These are phyloP conservation scores for Podospora pseudocomata DNA, from an alignment of 495 filamentous ascomycete genomes.

Conservation along the genomic window DNA sequence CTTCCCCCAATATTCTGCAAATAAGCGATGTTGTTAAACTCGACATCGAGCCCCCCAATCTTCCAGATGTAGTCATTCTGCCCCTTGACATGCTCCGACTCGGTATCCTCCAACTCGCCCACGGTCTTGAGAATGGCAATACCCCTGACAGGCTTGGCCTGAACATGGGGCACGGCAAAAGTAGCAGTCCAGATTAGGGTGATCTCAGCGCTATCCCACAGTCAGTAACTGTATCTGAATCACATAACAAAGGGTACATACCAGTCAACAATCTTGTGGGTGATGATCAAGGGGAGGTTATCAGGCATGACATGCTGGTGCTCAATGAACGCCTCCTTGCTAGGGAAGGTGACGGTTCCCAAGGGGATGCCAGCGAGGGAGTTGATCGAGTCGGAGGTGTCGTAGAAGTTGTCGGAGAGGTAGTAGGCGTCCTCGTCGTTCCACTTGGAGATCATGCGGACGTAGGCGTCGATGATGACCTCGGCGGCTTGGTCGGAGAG, in stretches of 20 bases:
- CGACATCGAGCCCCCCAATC: constrained; percentile 31
- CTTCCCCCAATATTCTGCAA: constrained; percentile 26
- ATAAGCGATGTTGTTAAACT: constrained; percentile 33
- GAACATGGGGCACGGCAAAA: constrained; percentile 14
- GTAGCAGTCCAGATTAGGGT: constrained; percentile 29
- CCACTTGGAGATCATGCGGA: constrained; percentile 27
- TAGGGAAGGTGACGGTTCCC: constrained; percentile 29
- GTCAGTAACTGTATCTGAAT: not conserved
- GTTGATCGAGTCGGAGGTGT: constrained; percentile 34
- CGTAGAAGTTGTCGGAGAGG: constrained; percentile 24
- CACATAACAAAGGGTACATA: not conserved
- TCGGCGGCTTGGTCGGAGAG: constrained; percentile 22
- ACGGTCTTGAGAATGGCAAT: constrained; percentile 25
- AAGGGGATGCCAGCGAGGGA: constrained; percentile 25
- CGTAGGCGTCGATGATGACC: constrained; percentile 26
- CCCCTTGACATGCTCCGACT: not conserved
- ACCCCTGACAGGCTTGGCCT: constrained; percentile 23
- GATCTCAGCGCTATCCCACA: constrained; percentile 26
- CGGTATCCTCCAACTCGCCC: constrained; percentile 9
- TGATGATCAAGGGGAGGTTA: constrained; percentile 14
- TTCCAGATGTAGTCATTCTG: constrained; percentile 20
- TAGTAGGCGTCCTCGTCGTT: constrained; percentile 26
- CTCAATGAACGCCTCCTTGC: constrained; percentile 24
- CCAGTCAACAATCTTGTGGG: constrained; percentile 5
- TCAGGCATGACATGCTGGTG: constrained; percentile 20